phyloP scores from a whole-genome alignment of 495 filamentous ascomycete species.

The Pyrenula massariospora region DNA sequence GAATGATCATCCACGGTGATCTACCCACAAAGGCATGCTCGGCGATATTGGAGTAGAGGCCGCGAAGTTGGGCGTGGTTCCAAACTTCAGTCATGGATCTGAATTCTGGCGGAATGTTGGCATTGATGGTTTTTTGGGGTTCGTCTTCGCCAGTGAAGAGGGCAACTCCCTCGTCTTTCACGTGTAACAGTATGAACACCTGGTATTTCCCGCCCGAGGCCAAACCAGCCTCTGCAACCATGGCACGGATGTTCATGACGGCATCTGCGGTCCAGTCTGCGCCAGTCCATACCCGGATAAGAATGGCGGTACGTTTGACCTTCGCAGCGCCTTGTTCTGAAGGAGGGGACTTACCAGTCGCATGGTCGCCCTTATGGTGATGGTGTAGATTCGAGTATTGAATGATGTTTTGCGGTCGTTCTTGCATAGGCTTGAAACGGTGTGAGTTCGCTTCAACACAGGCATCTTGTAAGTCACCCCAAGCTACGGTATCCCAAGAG shows the following conservation, averaged over 20 bases:
- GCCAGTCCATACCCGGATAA: slow-evolving; percentile 57
- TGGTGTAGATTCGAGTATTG: slow-evolving; percentile 3
- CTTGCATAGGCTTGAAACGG: slow-evolving; percentile 30
- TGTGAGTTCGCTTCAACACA: slow-evolving; percentile 52
- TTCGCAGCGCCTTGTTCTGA: slow-evolving; percentile 1
- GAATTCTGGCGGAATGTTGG: slow-evolving; percentile 52
- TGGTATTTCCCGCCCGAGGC: slow-evolving; percentile 67
- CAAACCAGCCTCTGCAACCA: slow-evolving; percentile 62
- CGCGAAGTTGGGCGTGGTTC: background rate
- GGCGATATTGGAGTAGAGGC: slow-evolving; percentile 10
- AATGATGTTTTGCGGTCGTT: background rate
- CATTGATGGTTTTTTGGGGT: slow-evolving; percentile 39
- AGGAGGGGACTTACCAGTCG: slow-evolving; percentile 2
- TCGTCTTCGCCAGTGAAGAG: slow-evolving; percentile 43
- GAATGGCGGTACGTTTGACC: slow-evolving; percentile 46
- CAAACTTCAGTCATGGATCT: slow-evolving; percentile 37
- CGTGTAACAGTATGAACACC: slow-evolving; percentile 63
- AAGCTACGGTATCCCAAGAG: slow-evolving; percentile 53
- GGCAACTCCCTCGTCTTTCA: slow-evolving; percentile 43
- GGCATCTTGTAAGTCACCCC: slow-evolving; percentile 54
- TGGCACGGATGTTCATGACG: slow-evolving; percentile 55
- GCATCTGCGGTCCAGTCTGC: slow-evolving; percentile 62
- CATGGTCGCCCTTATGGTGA: slow-evolving; percentile 3
- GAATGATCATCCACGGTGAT: slow-evolving; percentile 37
- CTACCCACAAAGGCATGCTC: slow-evolving; percentile 33